A percentile compares a stretch with the other conserved stretches of the same genome.
Conservation (phyloP, 208 protist species). For the Acanthamoeba culbertsoni region DNA sequence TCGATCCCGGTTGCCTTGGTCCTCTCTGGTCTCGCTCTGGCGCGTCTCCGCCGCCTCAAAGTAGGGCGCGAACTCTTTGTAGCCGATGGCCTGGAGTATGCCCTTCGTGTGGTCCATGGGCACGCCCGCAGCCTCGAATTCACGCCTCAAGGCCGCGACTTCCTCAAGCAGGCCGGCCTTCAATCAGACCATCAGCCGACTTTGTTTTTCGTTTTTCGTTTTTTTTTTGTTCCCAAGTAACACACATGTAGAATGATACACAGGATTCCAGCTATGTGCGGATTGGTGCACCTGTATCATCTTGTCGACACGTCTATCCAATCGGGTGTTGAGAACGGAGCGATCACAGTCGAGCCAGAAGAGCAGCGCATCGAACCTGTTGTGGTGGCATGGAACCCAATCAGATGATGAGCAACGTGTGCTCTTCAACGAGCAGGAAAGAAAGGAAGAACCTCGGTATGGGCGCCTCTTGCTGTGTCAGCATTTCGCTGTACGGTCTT, state of each 20-base stretch:
- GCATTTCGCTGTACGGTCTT: not conserved
- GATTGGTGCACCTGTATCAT: slow-evolving; percentile 35
- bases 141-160: not conserved
- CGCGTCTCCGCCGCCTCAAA: not conserved
- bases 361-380: not conserved
- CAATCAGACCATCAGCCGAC: no score
- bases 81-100: slow-evolving; percentile 52
- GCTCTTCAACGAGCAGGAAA: not conserved
- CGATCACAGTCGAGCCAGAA: slow-evolving; percentile 43
- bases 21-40: not conserved
- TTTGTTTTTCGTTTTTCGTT: no score
- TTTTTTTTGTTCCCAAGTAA: no score
- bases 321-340: not conserved
- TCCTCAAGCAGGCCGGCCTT: slow-evolving; percentile 1
- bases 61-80: slow-evolving; percentile 55
- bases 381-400: no score
- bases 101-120: slow-evolving; percentile 24
- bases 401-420: not conserved
- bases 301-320: slow-evolving; percentile 13
- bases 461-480: not conserved
- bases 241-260: no score
- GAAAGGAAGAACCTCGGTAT: not conserved
- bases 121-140: not conserved
- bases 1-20: not conserved
- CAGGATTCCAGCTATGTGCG: no score